Percentiles rank a stretch among this genome's conserved stretches.
These are phyloP conservation scores for Eimeria necatrix DNA, from an alignment of 169 alveolate genomes.

Conservation along the genomic window DNA sequence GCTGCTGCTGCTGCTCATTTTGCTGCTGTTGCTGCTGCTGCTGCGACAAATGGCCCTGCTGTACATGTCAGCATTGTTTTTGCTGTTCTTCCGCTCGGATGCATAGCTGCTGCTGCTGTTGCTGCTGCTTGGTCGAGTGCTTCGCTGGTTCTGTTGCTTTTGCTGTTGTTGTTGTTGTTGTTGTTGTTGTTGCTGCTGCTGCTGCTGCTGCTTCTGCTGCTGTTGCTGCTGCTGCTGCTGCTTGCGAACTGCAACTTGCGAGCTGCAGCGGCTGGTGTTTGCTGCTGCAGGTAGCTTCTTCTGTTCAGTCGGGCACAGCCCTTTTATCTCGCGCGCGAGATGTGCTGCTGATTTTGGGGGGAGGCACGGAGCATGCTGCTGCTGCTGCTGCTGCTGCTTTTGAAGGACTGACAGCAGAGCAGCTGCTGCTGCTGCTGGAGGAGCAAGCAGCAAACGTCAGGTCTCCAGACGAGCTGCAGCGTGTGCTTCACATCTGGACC, in stretches of 20 bases:
- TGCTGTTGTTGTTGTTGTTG: neutral
- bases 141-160: no score
- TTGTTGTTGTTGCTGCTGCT: no score
- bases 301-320: slow-evolving; percentile 66
- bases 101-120: no score
- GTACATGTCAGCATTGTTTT: no score
- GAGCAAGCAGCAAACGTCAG: slow-evolving; percentile 52
- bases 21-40: slow-evolving; percentile 10
- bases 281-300: slow-evolving; percentile 66
- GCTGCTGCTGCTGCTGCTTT: slow-evolving; percentile 63
- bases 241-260: neutral
- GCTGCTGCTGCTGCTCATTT: neutral
- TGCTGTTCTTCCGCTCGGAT: no score
- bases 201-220: neutral
- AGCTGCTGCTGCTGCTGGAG: slow-evolving; percentile 55
- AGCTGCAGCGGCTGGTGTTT: neutral
- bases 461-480: slow-evolving; percentile 64
- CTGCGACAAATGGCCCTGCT: no score
- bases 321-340: slow-evolving; percentile 68
- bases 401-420: slow-evolving; percentile 63
- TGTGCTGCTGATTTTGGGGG: slow-evolving; percentile 69
- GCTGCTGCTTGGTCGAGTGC: no score
- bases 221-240: slow-evolving; percentile 35
- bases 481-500: slow-evolving; percentile 68
- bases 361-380: slow-evolving; percentile 2